phyloP scores from a whole-genome alignment of 2,329 filamentous ascomycete species.

The Pochonia chlamydosporia region DNA sequence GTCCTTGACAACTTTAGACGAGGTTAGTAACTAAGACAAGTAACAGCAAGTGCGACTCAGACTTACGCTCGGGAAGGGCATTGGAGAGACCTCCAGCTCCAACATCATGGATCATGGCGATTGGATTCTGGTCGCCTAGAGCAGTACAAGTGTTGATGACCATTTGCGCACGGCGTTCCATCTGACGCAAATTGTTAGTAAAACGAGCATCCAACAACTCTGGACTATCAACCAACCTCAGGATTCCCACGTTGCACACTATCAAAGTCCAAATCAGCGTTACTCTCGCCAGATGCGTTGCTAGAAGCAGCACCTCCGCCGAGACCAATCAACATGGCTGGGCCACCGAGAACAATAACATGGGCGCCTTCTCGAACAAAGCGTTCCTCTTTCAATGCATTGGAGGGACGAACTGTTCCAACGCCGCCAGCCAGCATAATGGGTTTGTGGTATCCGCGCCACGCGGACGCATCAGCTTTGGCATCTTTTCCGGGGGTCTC shows the following conservation, averaged over 20 bases:
- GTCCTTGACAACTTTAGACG: constrained; percentile 66
- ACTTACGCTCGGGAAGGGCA: constrained; percentile 67
- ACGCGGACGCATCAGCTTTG: constrained; percentile 40
- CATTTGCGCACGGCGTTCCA: constrained; percentile 92
- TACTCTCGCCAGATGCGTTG: constrained; percentile 80
- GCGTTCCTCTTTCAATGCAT: constrained; percentile 77
- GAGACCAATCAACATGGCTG: constrained; percentile 95
- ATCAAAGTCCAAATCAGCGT: constrained; percentile 90
- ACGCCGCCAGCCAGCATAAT: constrained; percentile 98
- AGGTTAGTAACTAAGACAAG: background rate
- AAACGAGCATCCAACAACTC: background rate
- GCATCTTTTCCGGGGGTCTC: constrained; percentile 5
- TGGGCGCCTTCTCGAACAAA: constrained; percentile 83
- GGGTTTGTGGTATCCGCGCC: constrained; percentile 93
- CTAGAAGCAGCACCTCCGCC: constrained; percentile 93
- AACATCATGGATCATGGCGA: constrained; percentile 96
- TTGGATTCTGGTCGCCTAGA: constrained; percentile 79
- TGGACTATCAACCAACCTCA: constrained; percentile 39
- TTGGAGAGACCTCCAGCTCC: constrained; percentile 76
- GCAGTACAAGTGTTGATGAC: constrained; percentile 93
- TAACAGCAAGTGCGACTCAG: background rate
- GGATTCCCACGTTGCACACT: constrained; percentile 97
- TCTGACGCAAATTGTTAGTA: constrained; percentile 27
- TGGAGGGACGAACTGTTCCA: constrained; percentile 83
- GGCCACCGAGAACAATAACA: constrained; percentile 87